A percentile compares a stretch with the other conserved stretches of the same genome.
These are phyloP conservation scores for Mycena crocata DNA, from an alignment of 768 basidiomycete species.

Conservation along the genomic window DNA sequence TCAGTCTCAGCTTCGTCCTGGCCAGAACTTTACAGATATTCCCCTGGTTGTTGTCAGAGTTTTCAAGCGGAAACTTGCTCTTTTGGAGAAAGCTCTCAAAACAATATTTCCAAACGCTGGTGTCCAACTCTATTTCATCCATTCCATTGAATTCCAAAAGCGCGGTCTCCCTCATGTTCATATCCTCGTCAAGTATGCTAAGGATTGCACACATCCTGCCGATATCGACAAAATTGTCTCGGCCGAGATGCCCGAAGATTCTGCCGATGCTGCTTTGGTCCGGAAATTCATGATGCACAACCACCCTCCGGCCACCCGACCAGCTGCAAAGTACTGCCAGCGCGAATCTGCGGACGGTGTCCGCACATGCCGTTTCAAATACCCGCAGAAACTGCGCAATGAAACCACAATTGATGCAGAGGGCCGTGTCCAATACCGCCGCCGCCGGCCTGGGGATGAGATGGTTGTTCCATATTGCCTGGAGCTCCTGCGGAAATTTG, in stretches of 20 bases:
- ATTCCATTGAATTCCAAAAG: constrained; percentile 56
- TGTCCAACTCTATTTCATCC: constrained; percentile 43
- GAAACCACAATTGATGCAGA: constrained; percentile 41
- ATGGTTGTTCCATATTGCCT: constrained; percentile 46
- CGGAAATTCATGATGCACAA: constrained; percentile 49
- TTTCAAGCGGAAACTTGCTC: constrained; percentile 46
- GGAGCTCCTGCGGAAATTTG: constrained; percentile 41
- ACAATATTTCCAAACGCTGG: constrained; percentile 49
- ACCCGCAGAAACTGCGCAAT: constrained; percentile 29
- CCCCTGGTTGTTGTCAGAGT: constrained; percentile 50
- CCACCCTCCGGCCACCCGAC: constrained; percentile 34
- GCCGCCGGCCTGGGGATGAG: constrained; percentile 37
- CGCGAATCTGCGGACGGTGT: constrained; percentile 24
- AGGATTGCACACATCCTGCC: constrained; percentile 34
- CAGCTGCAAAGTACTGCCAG: constrained; percentile 44
- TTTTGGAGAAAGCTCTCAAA: constrained; percentile 39
- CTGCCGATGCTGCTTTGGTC: constrained; percentile 39
- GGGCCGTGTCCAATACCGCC: constrained; percentile 44
- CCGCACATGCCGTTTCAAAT: constrained; percentile 38
- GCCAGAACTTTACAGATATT: constrained; percentile 48
- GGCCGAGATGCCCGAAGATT: constrained; percentile 47
- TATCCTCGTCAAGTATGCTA: constrained; percentile 48
- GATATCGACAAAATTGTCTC: constrained; percentile 48
- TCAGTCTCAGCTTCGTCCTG: constrained; percentile 38
- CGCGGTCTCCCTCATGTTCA: constrained; percentile 55